A percentile compares a stretch with the other conserved stretches of the same genome.
Conservation (phyloP, 352 stramenopile genomes). For the Thraustochytrium sp. region DNA sequence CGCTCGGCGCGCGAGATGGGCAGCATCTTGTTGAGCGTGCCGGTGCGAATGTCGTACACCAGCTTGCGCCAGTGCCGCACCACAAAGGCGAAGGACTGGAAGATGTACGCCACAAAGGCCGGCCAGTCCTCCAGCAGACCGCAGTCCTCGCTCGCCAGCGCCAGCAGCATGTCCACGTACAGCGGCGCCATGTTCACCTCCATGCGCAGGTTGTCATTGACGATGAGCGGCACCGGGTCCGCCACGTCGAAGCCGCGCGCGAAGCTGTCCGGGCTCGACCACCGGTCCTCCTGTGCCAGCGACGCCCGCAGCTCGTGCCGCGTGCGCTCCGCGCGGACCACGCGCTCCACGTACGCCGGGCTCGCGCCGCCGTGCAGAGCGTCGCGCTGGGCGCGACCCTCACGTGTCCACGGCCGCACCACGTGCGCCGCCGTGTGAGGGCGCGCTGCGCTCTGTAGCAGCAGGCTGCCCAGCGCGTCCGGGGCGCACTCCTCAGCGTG, state of each 20-base stretch:
- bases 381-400: not conserved
- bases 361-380: not conserved
- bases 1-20: not conserved
- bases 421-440: conserved; percentile 16
- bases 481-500: conserved; percentile 14
- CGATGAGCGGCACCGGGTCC: conserved; percentile 36
- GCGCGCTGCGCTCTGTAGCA: conserved; percentile 26
- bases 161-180: conserved; percentile 43
- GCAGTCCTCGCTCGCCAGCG: conserved; percentile 19
- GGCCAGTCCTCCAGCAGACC: conserved; percentile 35
- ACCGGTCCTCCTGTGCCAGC: not conserved
- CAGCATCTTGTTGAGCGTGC: conserved; percentile 32
- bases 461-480: conserved; percentile 15
- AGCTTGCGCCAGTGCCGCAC: conserved; percentile 40
- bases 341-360: conserved; percentile 18
- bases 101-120: conserved; percentile 39
- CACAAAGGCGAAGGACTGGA: conserved; percentile 35
- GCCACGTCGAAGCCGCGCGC: not conserved
- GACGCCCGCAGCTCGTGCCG: not conserved
- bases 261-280: conserved; percentile 14
- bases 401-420: not conserved
- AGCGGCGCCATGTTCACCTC: not conserved
- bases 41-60: conserved; percentile 35
- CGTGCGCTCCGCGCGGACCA: not conserved
- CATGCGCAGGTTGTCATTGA: conserved; percentile 43